phyloP scores from a whole-genome alignment of 345 rosid genomes.

The Rubroshorea leprosula region DNA sequence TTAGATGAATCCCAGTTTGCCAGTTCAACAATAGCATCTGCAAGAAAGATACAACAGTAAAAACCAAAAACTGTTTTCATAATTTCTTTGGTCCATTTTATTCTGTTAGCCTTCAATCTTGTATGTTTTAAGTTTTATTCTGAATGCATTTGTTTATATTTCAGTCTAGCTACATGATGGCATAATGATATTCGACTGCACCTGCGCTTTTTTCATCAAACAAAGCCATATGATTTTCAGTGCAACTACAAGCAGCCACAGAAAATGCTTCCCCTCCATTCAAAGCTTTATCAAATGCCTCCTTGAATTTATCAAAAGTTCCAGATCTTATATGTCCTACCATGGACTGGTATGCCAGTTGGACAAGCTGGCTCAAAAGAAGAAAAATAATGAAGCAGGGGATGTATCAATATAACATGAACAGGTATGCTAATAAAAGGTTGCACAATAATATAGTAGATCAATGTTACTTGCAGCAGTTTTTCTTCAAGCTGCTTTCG shows the following conservation, averaged over 20 bases:
- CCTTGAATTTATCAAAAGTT: slow-evolving; percentile 65
- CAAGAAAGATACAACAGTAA: slow-evolving; percentile 2
- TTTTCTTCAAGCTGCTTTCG: slow-evolving; percentile 85
- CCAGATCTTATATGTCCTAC: slow-evolving; percentile 72
- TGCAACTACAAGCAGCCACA: slow-evolving; percentile 46
- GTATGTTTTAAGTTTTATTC: too few relatives aligned
- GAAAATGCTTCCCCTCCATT: slow-evolving; percentile 80
- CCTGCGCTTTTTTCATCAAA: slow-evolving; percentile 83
- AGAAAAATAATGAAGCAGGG: slow-evolving; percentile 13
- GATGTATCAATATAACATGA: neutral
- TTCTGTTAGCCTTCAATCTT: neutral
- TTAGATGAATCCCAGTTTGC: slow-evolving; percentile 93
- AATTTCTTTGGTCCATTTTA: neutral
- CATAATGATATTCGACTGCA: slow-evolving; percentile 18
- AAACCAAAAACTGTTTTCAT: neutral
- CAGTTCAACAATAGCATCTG: slow-evolving; percentile 81
- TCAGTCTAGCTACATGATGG: neutral
- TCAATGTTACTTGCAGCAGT: slow-evolving; percentile 69
- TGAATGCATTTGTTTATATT: neutral
- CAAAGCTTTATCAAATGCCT: slow-evolving; percentile 72
- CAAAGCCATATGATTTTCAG: slow-evolving; percentile 37
- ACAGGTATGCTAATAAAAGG: neutral
- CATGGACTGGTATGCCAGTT: slow-evolving; percentile 75
- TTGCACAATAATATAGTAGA: neutral
- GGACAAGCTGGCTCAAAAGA: slow-evolving; percentile 60